Evolutionary conservation across 2,329 filamentous ascomycete species (phyloP), one percentile per base, ranked within the genome.

Genomic region (Trichoderma harzianum): DNA sequence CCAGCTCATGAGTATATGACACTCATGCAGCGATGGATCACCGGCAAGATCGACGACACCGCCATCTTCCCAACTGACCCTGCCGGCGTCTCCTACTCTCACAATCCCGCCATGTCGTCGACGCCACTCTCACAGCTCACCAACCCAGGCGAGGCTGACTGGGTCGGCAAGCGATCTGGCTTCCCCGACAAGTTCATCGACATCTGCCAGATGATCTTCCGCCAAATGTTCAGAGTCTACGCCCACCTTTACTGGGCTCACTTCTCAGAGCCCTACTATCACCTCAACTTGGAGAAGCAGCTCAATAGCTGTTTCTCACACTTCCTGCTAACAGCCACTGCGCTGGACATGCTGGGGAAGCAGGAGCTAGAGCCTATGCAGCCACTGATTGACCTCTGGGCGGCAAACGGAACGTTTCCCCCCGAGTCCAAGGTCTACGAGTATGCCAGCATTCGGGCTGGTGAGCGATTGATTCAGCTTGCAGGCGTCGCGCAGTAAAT

Each of bases 161-260:
- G 94, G 93, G 87, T 97, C 71, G 96, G 96, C 78, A 97, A 97
- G 84, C 89, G 93, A 61, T 96, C 93, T 73, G 95, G 95, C 5
- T 99, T 99, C 82, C 96, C 96, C 3, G 90, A 92, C 74, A 93
- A 93, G 75, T 98, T 98, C 81, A 87, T 95, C 77, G 90, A 92
- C 73, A 94, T 97, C 76, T 96, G 95, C 85, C 94, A 97, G 85
- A 92, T 92, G 75, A 96, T 98, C 78, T 95, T 98, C 85, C 92
- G 95, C 77, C 96, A 98, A 83, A 98, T 99, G 92, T 98, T 99
- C 87, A 93, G 96, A 72, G 95, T 98, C 76, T 99, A 99, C 79
- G 92, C 96, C 62, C 96, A 99, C 82, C 90, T 99, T 73, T 99
- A 99, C 86, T 98, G 97, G 88, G 93, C 95, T 71, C 96, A 99